A percentile compares a stretch with the other conserved stretches of the same genome.
Conservation (phyloP, 495 filamentous ascomycete genomes). For the Penicillium coffeae region DNA sequence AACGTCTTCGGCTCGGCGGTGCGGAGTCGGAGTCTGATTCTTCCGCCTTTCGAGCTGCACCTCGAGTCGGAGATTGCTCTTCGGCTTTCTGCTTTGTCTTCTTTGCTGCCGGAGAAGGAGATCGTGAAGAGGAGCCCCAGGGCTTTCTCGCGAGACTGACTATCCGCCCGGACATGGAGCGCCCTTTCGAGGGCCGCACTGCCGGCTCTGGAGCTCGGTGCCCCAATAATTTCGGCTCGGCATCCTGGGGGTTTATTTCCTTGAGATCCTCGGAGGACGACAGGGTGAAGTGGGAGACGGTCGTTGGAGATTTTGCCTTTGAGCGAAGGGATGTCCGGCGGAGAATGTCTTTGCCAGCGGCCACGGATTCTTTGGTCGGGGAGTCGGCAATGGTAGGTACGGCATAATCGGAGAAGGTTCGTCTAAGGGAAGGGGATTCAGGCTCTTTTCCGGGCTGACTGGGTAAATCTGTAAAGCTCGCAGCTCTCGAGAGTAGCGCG, state of each 20-base stretch:
- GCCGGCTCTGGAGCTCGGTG: constrained; percentile 38
- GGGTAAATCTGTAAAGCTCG: constrained; percentile 43
- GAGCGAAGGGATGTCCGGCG: constrained; percentile 42
- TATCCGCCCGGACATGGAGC: constrained; percentile 60
- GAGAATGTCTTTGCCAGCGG: constrained; percentile 45
- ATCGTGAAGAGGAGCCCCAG: constrained; percentile 63
- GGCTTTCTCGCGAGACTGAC: constrained; percentile 63
- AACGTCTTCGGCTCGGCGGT: constrained; percentile 31
- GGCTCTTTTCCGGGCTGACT: constrained; percentile 22
- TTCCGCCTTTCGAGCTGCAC: constrained; percentile 15
- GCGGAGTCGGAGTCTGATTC: constrained; percentile 24
- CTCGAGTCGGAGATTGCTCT: constrained; percentile 37
- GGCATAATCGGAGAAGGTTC: constrained; percentile 43
- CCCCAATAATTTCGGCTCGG: constrained; percentile 23
- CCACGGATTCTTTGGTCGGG: constrained; percentile 42
- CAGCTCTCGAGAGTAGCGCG: constrained; percentile 31
- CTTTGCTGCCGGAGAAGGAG: constrained; percentile 54
- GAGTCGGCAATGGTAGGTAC: constrained; percentile 32
- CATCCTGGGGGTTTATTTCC: constrained; percentile 18
- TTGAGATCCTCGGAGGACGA: constrained; percentile 37
- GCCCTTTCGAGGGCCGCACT: constrained; percentile 41
- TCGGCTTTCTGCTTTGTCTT: constrained; percentile 27
- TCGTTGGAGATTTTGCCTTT: constrained; percentile 31
- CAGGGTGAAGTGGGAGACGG: constrained; percentile 36
- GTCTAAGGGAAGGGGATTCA: constrained; percentile 29